These are phyloP conservation scores for Soucietia sequanensis DNA, from an alignment of 805 yeast genomes.

Conservation along the genomic window DNA sequence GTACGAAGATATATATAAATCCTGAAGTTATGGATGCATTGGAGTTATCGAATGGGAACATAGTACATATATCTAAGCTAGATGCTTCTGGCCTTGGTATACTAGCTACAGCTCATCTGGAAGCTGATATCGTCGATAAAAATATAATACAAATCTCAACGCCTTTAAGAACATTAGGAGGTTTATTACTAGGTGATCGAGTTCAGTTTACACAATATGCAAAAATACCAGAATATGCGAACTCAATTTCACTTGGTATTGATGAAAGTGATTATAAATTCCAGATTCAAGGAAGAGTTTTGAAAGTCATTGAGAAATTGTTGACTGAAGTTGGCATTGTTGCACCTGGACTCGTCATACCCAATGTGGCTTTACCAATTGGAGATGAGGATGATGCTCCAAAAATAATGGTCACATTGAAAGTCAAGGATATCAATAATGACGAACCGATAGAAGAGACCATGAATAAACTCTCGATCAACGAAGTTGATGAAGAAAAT, in stretches of 20 bases:
- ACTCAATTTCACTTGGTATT: conserved; percentile 3
- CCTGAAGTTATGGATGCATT: conserved; percentile 46
- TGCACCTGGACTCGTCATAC: conserved; percentile 52
- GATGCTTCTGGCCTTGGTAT: conserved; percentile 47
- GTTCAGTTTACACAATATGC: conserved; percentile 44
- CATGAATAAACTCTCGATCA: conserved; percentile 33
- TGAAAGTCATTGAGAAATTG: conserved; percentile 30
- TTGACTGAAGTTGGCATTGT: conserved; percentile 58
- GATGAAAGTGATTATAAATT: conserved; percentile 4
- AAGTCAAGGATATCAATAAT: conserved; percentile 26
- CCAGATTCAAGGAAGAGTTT: conserved; percentile 7
- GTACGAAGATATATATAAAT: conserved; percentile 40
- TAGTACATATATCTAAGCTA: conserved; percentile 41
- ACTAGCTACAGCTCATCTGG: conserved; percentile 41
- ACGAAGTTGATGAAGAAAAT: conserved; percentile 16
- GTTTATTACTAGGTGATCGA: conserved; percentile 49
- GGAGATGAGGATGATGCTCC: conserved; percentile 16
- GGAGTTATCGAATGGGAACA: conserved; percentile 45
- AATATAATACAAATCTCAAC: conserved; percentile 28
- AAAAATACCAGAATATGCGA: conserved; percentile 47
- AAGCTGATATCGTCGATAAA: conserved; percentile 25
- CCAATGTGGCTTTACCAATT: conserved; percentile 13
- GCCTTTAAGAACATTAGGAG: conserved; percentile 29
- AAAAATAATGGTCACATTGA: too few species aligned
- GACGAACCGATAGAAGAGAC: conserved; percentile 33